phyloP scores from a whole-genome alignment of 1,284 basidiomycete species.

The Wolfiporia cocos region DNA sequence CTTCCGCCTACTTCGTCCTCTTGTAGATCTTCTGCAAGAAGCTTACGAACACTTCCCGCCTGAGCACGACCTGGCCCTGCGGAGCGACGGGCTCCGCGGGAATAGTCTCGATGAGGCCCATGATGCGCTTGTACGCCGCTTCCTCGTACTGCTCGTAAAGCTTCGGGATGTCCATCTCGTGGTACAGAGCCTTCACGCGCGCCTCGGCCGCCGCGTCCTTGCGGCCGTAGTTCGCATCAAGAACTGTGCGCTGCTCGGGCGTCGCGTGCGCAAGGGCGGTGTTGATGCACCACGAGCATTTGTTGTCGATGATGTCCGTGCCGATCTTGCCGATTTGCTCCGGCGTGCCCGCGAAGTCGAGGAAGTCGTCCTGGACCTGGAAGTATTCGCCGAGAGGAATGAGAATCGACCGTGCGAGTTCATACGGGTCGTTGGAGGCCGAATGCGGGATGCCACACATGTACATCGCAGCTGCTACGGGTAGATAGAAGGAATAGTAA shows the following conservation, averaged over 20 bases:
- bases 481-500: conserved; percentile 98
- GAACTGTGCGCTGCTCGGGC: conserved; percentile 49
- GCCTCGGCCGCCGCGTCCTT: conserved; percentile 64
- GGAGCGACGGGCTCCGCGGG: conserved; percentile 41
- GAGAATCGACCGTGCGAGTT: conserved; percentile 78
- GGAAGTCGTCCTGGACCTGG: conserved; percentile 97
- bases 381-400: conserved; percentile 97
- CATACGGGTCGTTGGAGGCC: conserved; percentile 56
- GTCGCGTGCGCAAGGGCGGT: conserved; percentile 66
- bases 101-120: conserved; percentile 60
- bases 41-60: conserved; percentile 75
- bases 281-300: conserved; percentile 98
- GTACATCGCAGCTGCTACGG: conserved; percentile 92
- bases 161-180: conserved; percentile 63
- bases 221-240: conserved; percentile 83
- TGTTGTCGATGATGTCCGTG: conserved; percentile 98
- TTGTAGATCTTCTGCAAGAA: conserved; percentile 93
- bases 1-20: conserved; percentile 68
- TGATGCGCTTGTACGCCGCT: conserved; percentile 64
- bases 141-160: conserved; percentile 80
- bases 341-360: conserved; percentile 89
- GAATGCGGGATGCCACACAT: conserved; percentile 60
- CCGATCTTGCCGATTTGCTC: conserved; percentile 96
- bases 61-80: conserved; percentile 47
- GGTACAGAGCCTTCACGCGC: conserved; percentile 75